Conservation (phyloP, 2,329 filamentous ascomycete species). For the Colletotrichum theobromicola region DNA sequence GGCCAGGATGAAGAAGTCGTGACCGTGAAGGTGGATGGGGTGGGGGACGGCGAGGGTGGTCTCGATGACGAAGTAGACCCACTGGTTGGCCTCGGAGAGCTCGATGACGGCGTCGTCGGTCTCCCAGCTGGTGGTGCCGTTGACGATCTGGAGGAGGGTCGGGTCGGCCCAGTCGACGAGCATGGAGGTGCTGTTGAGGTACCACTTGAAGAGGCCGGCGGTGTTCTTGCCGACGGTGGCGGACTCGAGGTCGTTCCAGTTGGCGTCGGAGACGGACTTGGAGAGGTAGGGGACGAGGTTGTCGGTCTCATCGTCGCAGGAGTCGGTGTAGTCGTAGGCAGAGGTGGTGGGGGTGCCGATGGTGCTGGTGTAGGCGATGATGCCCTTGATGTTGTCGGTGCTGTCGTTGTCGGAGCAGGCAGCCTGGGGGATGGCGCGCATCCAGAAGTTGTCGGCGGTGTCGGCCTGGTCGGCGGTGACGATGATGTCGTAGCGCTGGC, state of each 20-base stretch:
- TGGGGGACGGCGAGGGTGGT: slow-evolving; percentile 38
- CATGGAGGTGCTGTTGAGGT: slow-evolving; percentile 51
- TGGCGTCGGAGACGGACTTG: slow-evolving; percentile 24
- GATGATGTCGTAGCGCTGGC: slow-evolving; percentile 51
- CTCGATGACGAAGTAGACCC: slow-evolving; percentile 37
- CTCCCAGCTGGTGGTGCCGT: slow-evolving; percentile 19
- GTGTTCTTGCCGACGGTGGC: slow-evolving; percentile 29
- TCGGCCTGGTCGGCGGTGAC: slow-evolving; percentile 46
- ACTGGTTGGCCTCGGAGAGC: slow-evolving; percentile 26
- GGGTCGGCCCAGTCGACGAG: slow-evolving; percentile 51
- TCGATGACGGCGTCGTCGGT: slow-evolving; percentile 26
- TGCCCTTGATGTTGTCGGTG: slow-evolving; percentile 50
- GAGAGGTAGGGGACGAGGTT: slow-evolving; percentile 43
- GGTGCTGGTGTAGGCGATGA: slow-evolving; percentile 46
- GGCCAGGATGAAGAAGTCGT: slow-evolving; percentile 39
- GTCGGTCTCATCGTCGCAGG: slow-evolving; percentile 40
- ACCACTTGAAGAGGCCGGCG: slow-evolving; percentile 48
- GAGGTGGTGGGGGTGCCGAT: slow-evolving; percentile 15
- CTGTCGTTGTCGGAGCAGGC: slow-evolving; percentile 45
- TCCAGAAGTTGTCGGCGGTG: slow-evolving; percentile 48
- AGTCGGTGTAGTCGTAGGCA: slow-evolving; percentile 19
- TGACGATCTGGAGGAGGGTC: slow-evolving; percentile 31
- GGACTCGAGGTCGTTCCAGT: slow-evolving; percentile 30
- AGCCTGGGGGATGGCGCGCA: slow-evolving; percentile 48
- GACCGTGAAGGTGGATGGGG: slow-evolving; percentile 56